Base-by-base conservation (phyloP, 108 stramenopile genomes). In the Cyclotella atomus region DNA sequence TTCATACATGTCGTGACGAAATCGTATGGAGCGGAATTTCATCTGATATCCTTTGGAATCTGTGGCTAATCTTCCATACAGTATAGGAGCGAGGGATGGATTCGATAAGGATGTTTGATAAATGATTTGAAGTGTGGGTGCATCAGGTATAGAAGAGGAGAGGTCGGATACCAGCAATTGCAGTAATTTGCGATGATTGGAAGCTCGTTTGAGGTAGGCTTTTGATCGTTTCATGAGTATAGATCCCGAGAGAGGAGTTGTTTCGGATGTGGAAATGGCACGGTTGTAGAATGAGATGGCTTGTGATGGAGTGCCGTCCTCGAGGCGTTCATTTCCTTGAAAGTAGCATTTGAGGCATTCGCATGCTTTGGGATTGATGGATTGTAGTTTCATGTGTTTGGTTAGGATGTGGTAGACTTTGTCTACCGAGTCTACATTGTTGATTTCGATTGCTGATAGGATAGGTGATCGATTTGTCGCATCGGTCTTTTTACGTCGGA, bases 1-100 rank as follows among this genome's bases (percentile, higher is more conserved):
- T 79, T 91, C 90, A 45, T 91, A 91, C 77, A 94, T 78, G 55
- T 89, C 90, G 75, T 91, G 93, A 7, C 87, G 88, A 59, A 88
- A 91, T 34, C 90, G 79, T 10, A 81, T 85, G 21, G 75, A 67
- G 24, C 84, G 86, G 33, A 89, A 85, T 43, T 85, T 81, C 0
- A 63, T 50, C 34, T 94, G 75, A 32, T 89, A 84, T 2, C 59
- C 35, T 45, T 65, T 80, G 0, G 77, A 81, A 60, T 91, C 81
- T 14, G 61, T 50, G 3, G 73, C 29, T 1, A 91, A 36, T 16
- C 82, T 81, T 32, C 75, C 21, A 27, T 87, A 77, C 20, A 94
- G 75, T 12, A 85, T 55, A 21, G 65, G 35, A 15, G 86, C 65
- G 10, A 91, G 28, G 12, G 59, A 63, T 23, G 83, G 78, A 47